These are phyloP conservation scores for Pilasporangium apinafurcum DNA, from an alignment of 352 stramenopile species.

Conservation along the genomic window DNA sequence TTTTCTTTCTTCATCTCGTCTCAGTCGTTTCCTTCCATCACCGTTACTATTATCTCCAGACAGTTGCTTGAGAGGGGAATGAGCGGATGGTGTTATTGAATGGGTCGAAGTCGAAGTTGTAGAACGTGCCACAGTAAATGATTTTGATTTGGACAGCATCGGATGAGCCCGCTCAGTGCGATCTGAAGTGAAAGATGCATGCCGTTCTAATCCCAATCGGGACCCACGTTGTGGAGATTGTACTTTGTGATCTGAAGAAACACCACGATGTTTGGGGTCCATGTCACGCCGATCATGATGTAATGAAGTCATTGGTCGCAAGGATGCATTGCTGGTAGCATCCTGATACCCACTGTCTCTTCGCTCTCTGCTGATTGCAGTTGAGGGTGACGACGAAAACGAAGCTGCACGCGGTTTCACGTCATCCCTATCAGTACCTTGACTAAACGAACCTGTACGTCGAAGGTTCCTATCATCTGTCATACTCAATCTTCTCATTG, in stretches of 20 bases:
- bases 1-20: background rate
- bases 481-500: slow-evolving; percentile 3
- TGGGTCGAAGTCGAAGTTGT: slow-evolving; percentile 1
- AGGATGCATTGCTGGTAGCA: slow-evolving; percentile 5
- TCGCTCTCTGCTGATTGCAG: background rate
- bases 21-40: slow-evolving; percentile 1
- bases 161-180: slow-evolving; percentile 3
- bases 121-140: slow-evolving; percentile 1
- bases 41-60: background rate
- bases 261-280: slow-evolving; percentile 8
- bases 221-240: slow-evolving; percentile 12
- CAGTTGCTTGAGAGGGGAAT: slow-evolving; percentile 8
- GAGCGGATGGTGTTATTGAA: background rate
- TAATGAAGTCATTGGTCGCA: background rate
- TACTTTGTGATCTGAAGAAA: slow-evolving; percentile 3
- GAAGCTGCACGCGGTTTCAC: slow-evolving; percentile 28
- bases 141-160: slow-evolving; percentile 2
- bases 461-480: slow-evolving; percentile 15
- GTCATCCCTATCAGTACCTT: slow-evolving; percentile 4
- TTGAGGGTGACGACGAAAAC: slow-evolving; percentile 19
- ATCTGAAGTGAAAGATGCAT: slow-evolving; percentile 27
- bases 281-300: slow-evolving; percentile 12
- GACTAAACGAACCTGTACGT: slow-evolving; percentile 10
- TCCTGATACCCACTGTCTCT: background rate
- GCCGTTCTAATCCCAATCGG: slow-evolving; percentile 34